These are phyloP conservation scores for Brasenia schreberi DNA, from an alignment of 164 flowering plant species.

Conservation along the genomic window DNA sequence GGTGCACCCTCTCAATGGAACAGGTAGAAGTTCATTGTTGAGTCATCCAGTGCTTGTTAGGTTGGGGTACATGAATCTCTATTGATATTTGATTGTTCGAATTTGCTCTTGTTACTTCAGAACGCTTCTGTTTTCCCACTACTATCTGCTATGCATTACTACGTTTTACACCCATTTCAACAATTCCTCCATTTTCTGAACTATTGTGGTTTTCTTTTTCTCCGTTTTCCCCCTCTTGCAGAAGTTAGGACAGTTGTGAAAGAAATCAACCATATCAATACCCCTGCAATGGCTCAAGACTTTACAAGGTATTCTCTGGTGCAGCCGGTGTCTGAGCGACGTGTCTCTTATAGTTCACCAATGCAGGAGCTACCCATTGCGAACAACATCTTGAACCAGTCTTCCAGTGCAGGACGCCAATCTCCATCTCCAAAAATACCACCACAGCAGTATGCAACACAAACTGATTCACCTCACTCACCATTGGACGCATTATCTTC, in stretches of 20 bases:
- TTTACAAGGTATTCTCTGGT: background rate
- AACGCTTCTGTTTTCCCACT: too few species aligned
- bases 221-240: background rate
- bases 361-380: conserved; percentile 38
- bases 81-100: too few species aligned
- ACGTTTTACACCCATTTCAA: background rate
- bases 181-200: background rate
- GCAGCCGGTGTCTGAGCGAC: background rate
- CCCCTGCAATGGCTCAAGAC: background rate
- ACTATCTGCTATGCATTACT: background rate
- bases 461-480: conserved; percentile 37
- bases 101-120: too few species aligned
- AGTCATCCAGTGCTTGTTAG: background rate
- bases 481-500: conserved; percentile 28
- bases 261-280: background rate
- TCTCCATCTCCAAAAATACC: conserved; percentile 67
- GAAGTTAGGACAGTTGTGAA: background rate
- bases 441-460: conserved; percentile 32
- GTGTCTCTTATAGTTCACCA: background rate
- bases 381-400: conserved; percentile 41
- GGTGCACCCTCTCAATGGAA: background rate
- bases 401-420: conserved; percentile 14
- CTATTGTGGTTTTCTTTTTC: background rate
- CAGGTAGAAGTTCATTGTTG: background rate
- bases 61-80: background rate